Conservation (phyloP, 139 green algal species). For the Astrephomene gubernaculifera region DNA sequence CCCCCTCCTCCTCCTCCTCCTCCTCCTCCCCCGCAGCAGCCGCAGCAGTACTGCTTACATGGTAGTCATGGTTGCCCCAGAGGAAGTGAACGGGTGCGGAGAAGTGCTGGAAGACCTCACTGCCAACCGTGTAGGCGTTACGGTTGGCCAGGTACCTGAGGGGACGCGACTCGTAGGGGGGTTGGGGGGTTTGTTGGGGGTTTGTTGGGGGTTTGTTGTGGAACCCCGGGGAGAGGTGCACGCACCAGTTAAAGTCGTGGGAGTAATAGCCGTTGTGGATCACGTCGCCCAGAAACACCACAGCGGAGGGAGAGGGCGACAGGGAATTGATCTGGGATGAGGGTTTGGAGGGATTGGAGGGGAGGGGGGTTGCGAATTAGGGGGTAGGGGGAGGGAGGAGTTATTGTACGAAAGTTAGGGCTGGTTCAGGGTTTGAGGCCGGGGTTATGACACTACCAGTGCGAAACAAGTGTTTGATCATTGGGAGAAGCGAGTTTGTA, state of each 20-base stretch:
- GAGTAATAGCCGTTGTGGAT: conserved; percentile 44
- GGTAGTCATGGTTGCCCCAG: conserved; percentile 41
- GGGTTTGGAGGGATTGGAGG: background rate
- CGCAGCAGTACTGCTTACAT: too few relatives aligned
- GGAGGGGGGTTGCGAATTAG: background rate
- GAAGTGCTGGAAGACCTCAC: conserved; percentile 23
- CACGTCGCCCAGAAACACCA: conserved; percentile 42
- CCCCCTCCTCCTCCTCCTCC: background rate
- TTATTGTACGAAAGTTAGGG: too few relatives aligned
- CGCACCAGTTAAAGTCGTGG: conserved; percentile 31
- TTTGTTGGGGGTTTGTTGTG: too few relatives aligned
- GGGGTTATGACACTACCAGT: too few relatives aligned
- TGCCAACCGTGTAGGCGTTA: conserved; percentile 37
- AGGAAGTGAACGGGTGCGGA: background rate
- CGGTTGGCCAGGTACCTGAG: conserved; percentile 20
- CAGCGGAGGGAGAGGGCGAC: background rate
- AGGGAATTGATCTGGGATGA: conserved; percentile 11
- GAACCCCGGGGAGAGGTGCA: too few relatives aligned
- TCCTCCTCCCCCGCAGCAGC: background rate
- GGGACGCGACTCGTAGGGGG: too few relatives aligned
- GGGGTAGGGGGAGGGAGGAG: too few relatives aligned
- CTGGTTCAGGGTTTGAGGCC: too few relatives aligned
- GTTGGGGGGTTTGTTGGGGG: too few relatives aligned
- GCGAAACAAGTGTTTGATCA: too few relatives aligned
- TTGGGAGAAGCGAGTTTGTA: too few relatives aligned